These are phyloP conservation scores for Wickerhamomyces silvicola DNA, from an alignment of 805 yeast genomes.

Conservation along the genomic window DNA sequence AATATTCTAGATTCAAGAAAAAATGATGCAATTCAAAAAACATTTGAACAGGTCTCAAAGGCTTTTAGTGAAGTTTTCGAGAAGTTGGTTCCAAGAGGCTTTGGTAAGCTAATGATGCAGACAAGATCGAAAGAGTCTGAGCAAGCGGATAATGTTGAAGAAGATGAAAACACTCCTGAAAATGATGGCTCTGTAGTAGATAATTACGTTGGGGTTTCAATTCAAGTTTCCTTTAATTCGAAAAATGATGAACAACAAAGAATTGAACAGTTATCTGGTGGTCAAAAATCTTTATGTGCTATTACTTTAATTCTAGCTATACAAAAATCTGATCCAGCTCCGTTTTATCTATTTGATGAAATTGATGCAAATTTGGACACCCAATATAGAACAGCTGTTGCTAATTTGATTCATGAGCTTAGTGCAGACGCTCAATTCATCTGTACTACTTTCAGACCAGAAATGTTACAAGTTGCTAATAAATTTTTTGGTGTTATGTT, in stretches of 20 bases:
- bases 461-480: constrained; percentile 82
- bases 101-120: constrained; percentile 65
- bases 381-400: constrained; percentile 85
- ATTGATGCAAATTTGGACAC: constrained; percentile 94
- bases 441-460: constrained; percentile 94
- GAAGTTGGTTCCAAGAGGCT: constrained; percentile 76
- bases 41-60: constrained; percentile 69
- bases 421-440: constrained; percentile 79
- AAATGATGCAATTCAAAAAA: constrained; percentile 70
- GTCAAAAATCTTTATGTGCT: constrained; percentile 96
- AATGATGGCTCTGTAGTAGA: constrained; percentile 32
- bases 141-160: constrained; percentile 18
- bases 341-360: constrained; percentile 93
- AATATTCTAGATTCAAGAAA: constrained; percentile 67
- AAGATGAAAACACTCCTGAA: constrained; percentile 19
- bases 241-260: constrained; percentile 78
- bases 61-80: constrained; percentile 74
- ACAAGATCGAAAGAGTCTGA: constrained; percentile 6
- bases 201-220: constrained; percentile 73
- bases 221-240: constrained; percentile 85
- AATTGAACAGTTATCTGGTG: constrained; percentile 91
- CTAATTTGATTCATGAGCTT: constrained; percentile 59
- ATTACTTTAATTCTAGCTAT: constrained; percentile 89
- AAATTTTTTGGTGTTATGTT: constrained; percentile 84
- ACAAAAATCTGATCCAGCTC: constrained; percentile 94